phyloP scores from a whole-genome alignment of 2,329 filamentous ascomycete species.

The Alternaria longipes region DNA sequence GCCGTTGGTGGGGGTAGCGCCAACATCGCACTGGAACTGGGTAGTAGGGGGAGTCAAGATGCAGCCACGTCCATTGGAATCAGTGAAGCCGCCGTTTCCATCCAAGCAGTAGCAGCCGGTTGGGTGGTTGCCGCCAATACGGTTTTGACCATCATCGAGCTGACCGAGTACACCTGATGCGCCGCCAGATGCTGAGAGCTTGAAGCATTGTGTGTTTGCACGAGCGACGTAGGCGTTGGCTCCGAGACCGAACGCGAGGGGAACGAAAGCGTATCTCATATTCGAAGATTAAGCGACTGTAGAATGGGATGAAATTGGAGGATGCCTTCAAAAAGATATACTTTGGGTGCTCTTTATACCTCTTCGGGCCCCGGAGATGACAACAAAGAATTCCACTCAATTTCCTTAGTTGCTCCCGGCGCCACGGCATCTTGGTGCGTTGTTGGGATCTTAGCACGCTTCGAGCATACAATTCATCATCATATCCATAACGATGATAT shows the following conservation, averaged over 20 bases:
- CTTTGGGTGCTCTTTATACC: conserved; percentile 5
- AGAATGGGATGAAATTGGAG: background rate
- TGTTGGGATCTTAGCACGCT: conserved; percentile 14
- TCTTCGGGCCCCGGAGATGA: background rate
- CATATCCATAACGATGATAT: conserved; percentile 27
- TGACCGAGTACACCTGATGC: conserved; percentile 65
- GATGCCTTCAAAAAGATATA: background rate
- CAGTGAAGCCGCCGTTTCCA: conserved; percentile 60
- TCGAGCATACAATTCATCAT: background rate
- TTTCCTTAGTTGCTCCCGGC: background rate
- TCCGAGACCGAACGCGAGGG: conserved; percentile 31
- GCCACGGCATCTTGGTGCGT: background rate
- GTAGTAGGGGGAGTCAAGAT: conserved; percentile 68
- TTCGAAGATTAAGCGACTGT: conserved; percentile 16
- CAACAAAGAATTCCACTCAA: conserved; percentile 17
- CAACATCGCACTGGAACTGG: conserved; percentile 69
- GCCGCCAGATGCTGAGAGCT: conserved; percentile 36
- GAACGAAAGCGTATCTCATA: conserved; percentile 36
- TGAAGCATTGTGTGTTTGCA: conserved; percentile 28
- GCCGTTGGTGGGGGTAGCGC: conserved; percentile 58
- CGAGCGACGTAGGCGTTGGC: conserved; percentile 36
- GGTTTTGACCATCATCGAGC: conserved; percentile 69
- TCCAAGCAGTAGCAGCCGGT: conserved; percentile 65
- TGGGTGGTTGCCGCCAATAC: conserved; percentile 62
- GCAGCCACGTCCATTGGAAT: conserved; percentile 66